Conservation (phyloP, 1,284 basidiomycete genomes). For the Trametes sp. region DNA sequence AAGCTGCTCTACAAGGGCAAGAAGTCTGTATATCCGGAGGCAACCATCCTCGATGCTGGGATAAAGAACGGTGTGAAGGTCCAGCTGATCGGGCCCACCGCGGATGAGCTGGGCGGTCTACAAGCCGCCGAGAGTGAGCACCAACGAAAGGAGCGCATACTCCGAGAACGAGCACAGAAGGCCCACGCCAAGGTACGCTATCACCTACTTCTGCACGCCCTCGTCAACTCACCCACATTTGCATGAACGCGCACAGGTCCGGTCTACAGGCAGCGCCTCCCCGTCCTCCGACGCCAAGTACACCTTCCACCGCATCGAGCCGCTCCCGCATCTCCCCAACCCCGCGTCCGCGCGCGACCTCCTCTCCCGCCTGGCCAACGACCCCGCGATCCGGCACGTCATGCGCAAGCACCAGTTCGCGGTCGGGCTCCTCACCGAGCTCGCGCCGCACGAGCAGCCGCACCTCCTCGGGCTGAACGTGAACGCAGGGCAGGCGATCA, state of each 20-base stretch:
- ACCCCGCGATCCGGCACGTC: constrained; percentile 71
- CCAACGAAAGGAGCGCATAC: constrained; percentile 60
- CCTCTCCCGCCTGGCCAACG: constrained; percentile 65
- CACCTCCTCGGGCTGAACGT: constrained; percentile 75
- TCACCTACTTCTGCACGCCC: too few relatives aligned
- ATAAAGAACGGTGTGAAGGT: constrained; percentile 69
- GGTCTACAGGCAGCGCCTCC: constrained; percentile 58
- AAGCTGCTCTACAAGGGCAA: constrained; percentile 79
- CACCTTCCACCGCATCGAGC: constrained; percentile 68
- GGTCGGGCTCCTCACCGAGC: constrained; percentile 73
- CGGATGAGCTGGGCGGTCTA: constrained; percentile 61
- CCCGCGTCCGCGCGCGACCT: constrained; percentile 61
- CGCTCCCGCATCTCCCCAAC: constrained; percentile 69
- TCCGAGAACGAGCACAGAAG: constrained; percentile 64
- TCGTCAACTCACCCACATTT: background rate
- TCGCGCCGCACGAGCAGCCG: constrained; percentile 79
- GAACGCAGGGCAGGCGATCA: constrained; percentile 68
- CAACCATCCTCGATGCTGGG: constrained; percentile 58
- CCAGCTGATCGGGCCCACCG: constrained; percentile 71
- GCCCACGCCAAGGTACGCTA: constrained; percentile 66
- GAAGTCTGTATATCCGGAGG: constrained; percentile 48
- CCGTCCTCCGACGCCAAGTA: constrained; percentile 51
- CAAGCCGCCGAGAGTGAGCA: constrained; percentile 64
- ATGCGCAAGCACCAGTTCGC: constrained; percentile 73
- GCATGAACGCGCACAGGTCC: constrained; percentile 49